These are phyloP conservation scores for Stipa capillata DNA, from an alignment of 176 grass and related monocot species.

Conservation along the genomic window DNA sequence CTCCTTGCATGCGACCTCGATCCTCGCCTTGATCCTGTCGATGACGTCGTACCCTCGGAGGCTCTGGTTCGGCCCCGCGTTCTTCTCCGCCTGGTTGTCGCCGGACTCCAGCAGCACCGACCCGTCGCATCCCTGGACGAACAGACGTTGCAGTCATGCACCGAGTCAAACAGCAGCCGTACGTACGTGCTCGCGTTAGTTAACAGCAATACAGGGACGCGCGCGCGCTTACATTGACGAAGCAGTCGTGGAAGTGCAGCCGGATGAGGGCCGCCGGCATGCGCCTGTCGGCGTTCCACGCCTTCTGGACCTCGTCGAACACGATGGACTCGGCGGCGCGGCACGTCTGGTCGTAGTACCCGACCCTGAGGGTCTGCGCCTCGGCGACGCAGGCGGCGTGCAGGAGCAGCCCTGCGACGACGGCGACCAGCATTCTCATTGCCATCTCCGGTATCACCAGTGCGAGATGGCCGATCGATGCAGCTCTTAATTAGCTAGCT, in stretches of 20 bases:
- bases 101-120: constrained; percentile 26
- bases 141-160: too few relatives aligned
- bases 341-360: constrained; percentile 29
- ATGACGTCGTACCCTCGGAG: constrained; percentile 16
- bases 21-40: constrained; percentile 14
- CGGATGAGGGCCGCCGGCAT: constrained; percentile 45
- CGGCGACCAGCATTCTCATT: neutral
- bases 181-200: too few relatives aligned
- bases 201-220: too few relatives aligned
- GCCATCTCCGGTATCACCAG: neutral
- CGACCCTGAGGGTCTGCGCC: constrained; percentile 9
- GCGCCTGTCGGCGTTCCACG: neutral
- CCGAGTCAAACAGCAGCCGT: too few relatives aligned
- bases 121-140: constrained; percentile 38
- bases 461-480: neutral
- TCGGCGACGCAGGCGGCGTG: neutral
- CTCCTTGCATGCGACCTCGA: constrained; percentile 14
- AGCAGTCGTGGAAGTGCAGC: constrained; percentile 88
- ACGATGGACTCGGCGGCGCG: constrained; percentile 22
- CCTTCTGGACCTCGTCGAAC: constrained; percentile 27
- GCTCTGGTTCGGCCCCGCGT: constrained; percentile 28
- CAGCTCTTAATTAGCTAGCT: neutral
- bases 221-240: constrained; percentile 68
- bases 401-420: neutral
- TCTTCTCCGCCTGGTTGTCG: constrained; percentile 34